Conservation (phyloP, 208 protist species). For the Herpetomonas muscarum region DNA sequence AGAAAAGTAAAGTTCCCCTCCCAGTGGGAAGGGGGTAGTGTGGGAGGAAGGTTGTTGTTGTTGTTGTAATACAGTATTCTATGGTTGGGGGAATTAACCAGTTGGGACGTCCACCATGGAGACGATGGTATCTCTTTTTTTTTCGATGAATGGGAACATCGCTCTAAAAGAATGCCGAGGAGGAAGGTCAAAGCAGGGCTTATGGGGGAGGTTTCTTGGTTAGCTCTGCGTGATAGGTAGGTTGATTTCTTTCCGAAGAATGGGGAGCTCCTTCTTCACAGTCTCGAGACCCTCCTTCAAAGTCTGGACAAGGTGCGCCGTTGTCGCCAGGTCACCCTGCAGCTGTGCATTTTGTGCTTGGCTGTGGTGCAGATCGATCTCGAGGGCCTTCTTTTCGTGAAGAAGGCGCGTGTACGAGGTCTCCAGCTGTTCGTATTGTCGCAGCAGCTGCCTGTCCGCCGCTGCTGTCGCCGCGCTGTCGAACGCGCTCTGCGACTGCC, state of each 20-base stretch:
- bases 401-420: neutral
- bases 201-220: neutral
- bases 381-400: constrained; percentile 5
- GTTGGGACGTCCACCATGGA: no score
- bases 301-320: constrained; percentile 36
- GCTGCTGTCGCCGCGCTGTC: no score
- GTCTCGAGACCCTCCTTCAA: constrained; percentile 48
- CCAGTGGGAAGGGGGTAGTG: no score
- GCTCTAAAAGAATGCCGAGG: no score
- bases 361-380: constrained; percentile 6
- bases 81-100: no score
- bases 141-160: no score
- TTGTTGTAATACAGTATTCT: no score
- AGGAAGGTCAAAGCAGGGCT: neutral
- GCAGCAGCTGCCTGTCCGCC: no score
- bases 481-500: no score
- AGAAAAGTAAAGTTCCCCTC: no score
- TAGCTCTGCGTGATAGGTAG: neutral
- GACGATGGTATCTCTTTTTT: no score
- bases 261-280: constrained; percentile 41
- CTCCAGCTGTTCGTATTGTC: constrained; percentile 1
- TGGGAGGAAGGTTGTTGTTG: no score
- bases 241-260: constrained; percentile 16
- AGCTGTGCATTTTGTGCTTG: constrained; percentile 6
- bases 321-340: constrained; percentile 28